These are phyloP conservation scores for Hypoxylon sp. DNA, from an alignment of 2,329 filamentous ascomycete species.

Conservation along the genomic window DNA sequence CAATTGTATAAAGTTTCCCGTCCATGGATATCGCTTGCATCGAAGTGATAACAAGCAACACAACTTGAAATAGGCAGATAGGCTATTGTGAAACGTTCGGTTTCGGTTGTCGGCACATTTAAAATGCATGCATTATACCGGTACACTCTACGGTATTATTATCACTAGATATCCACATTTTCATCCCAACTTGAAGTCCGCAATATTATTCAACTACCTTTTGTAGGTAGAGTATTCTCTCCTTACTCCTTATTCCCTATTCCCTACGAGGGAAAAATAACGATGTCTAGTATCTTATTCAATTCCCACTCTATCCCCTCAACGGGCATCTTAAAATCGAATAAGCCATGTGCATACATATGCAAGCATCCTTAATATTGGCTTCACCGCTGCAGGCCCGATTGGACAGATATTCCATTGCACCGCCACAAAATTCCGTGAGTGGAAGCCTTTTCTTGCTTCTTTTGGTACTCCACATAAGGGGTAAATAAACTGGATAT, in stretches of 20 bases:
- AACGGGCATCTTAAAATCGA: slow-evolving; percentile 21
- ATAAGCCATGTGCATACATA: slow-evolving; percentile 31
- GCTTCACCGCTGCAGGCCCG: slow-evolving; percentile 4
- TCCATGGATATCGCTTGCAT: slow-evolving; percentile 1
- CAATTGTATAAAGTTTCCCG: neutral
- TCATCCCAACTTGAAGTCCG: neutral
- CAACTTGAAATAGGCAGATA: slow-evolving; percentile 7
- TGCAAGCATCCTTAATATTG: slow-evolving; percentile 40
- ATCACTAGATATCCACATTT: neutral
- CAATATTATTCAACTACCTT: slow-evolving; percentile 4
- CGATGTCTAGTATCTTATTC: neutral
- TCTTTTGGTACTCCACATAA: slow-evolving; percentile 21
- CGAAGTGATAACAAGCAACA: slow-evolving; percentile 15
- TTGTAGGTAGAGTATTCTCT: slow-evolving; percentile 7
- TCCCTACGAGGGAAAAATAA: neutral
- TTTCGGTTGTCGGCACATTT: slow-evolving; percentile 1
- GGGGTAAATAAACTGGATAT: slow-evolving; percentile 17
- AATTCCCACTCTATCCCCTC: slow-evolving; percentile 11
- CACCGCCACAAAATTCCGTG: slow-evolving; percentile 31
- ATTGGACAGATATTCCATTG: slow-evolving; percentile 25
- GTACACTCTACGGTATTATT: neutral
- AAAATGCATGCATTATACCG: slow-evolving; percentile 6
- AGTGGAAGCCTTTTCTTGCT: slow-evolving; percentile 1
- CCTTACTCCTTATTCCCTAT: neutral
- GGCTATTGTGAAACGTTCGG: slow-evolving; percentile 18